phyloP scores from a whole-genome alignment of 2,329 filamentous ascomycete genomes.

The Calonectria fujianensis region DNA sequence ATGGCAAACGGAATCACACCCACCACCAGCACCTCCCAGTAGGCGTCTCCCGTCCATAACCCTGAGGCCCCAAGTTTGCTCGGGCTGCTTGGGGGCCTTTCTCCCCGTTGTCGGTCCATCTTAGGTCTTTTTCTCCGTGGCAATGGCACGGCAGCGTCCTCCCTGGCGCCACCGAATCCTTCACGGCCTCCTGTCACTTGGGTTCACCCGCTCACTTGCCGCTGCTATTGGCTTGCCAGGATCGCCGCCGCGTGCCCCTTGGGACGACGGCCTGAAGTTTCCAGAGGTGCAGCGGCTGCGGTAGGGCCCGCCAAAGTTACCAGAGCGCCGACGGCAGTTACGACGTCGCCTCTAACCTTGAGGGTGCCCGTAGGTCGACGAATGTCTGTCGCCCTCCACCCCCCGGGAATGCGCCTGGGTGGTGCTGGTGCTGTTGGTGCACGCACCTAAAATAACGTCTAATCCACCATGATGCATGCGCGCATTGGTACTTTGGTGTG shows the following conservation, averaged over 20 bases:
- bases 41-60: conserved; percentile 13
- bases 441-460: conserved; percentile 28
- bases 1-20: background rate
- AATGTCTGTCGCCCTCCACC: conserved; percentile 16
- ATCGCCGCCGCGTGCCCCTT: conserved; percentile 29
- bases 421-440: conserved; percentile 17
- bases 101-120: conserved; percentile 14
- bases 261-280: conserved; percentile 2
- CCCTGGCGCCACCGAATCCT: background rate
- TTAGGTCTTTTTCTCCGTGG: background rate
- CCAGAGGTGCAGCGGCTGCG: conserved; percentile 46
- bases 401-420: background rate
- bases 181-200: background rate
- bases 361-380: conserved; percentile 18
- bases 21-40: background rate
- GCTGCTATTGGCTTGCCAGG: background rate
- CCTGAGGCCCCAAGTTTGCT: background rate
- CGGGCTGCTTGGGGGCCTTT: background rate
- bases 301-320: conserved; percentile 48
- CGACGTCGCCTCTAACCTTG: background rate
- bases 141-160: background rate
- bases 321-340: background rate
- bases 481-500: conserved; percentile 36
- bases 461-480: conserved; percentile 24
- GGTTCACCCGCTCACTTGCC: background rate